A percentile compares a stretch with the other conserved stretches of the same genome.
Conservation (phyloP, 345 rosid genomes). For the Mallotus nudiflorus region DNA sequence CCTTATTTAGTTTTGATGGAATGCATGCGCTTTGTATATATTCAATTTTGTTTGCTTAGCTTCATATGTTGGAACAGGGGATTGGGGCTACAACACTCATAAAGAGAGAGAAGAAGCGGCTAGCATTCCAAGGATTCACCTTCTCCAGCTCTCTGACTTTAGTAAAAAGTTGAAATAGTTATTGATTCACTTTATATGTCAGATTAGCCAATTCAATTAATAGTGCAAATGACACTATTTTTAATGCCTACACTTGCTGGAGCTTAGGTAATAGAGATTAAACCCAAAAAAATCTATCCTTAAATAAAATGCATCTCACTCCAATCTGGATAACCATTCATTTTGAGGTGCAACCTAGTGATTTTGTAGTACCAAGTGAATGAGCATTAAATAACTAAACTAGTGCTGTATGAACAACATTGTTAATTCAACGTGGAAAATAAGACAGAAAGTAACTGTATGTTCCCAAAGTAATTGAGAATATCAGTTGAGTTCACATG, state of each 20-base stretch:
- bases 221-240: background rate
- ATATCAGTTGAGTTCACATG: too few species aligned
- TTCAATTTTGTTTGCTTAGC: constrained; percentile 7
- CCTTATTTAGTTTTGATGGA: background rate
- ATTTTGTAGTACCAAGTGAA: too few species aligned
- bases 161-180: constrained; percentile 71
- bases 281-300: background rate
- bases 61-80: constrained; percentile 39
- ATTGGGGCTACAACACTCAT: constrained; percentile 75
- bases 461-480: too few species aligned
- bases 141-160: constrained; percentile 74
- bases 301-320: background rate
- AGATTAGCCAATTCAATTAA: background rate
- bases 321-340: too few species aligned
- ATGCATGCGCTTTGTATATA: background rate
- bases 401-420: too few species aligned
- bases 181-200: background rate
- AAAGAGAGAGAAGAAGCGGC: constrained; percentile 84
- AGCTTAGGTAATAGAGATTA: background rate
- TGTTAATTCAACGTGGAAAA: too few species aligned
- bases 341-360: too few species aligned
- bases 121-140: constrained; percentile 62
- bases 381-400: too few species aligned
- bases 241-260: background rate
- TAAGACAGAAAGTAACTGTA: too few species aligned